Evolutionary conservation across 1,284 basidiomycete genomes (phyloP), one percentile per base, ranked within the genome.

Genomic region (Pseudozyma sp.): DNA sequence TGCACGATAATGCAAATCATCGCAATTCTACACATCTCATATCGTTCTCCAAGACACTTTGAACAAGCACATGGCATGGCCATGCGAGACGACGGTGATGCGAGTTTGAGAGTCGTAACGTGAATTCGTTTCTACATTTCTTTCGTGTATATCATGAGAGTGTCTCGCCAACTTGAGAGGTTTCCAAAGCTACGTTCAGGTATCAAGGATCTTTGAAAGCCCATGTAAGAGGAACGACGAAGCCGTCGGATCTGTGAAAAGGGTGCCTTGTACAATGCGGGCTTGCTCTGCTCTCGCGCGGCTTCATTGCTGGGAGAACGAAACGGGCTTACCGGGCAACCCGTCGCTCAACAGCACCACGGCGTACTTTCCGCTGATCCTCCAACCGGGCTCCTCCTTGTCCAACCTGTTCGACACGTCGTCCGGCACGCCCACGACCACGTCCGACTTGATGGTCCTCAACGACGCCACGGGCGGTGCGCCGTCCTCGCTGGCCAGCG

Each of bases 401-500:
- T 95, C 92, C 8, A 94, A 86, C 68, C 86, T 86, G 67, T 90
- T 89, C 0, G 89, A 90, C 3, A 89, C 85, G 0, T 89, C 90
- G 60, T 89, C 86, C 3, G 89, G 85, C 6, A 96, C 87, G 2
- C 92, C 93, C 13, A 94, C 93, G 35, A 92, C 92, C 1, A 97
- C 94, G 57, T 80, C 77, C 35, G 76, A 80, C 78, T 84, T 85
- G 76, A 85, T 81, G 13, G 82, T 83, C 33, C 82, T 61, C 37
- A 84, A 58, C 52, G 78, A 78, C 24, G 74, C 74, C 34, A 97
- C 87, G 75, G 91, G 92, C 0, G 96, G 95, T 13, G 94, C 93
- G 52, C 95, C 95, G 30, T 93, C 88, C 24, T 92, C 89, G 70
- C 88, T 93, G 0, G 94, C 93, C 88, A 99, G 92, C 0, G 95